Evolutionary conservation across 192 early-diverging fungal genomes (phyloP), one percentile per base, ranked within the genome.

Genomic region (Backusella westeae): DNA sequence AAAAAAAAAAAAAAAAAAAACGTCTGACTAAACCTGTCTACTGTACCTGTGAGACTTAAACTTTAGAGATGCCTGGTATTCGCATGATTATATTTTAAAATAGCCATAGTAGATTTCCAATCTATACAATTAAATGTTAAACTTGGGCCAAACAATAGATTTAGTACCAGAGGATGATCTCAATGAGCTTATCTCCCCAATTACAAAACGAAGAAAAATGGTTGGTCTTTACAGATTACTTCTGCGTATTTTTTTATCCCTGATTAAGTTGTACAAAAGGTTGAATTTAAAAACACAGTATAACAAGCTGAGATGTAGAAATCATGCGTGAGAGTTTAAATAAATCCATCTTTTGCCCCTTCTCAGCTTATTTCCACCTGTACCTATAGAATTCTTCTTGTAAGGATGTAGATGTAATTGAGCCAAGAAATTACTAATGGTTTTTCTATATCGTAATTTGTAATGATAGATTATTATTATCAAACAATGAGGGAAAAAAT

Each of bases 221-320:
- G 19, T 21, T 56, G 53, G n/a, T 21, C n/a, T 9, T 56, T n/a
- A 21, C 2, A 21, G 17, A 21, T 10, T 9, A n/a, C n/a, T n/a
- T 21, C 7, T 56, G 53, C 53, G 53, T 21, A 56, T 21, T 56
- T 56, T 32, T 56, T 56, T 39, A 39, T 21, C 53, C 53, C 21
- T 56, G 6, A 1, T 56, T 10, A 56, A 56, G 53, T 56, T 56
- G 53, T 21, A 56, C 53, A 9, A 56, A 21, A 56, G 19, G 19
- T 56, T 56, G 53, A 9, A 56, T 56, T 56, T 56, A 21, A 56
- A 44, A 56, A 56, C n/a, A 21, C 19, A 56, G 53, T 56, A 56
- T 56, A 56, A 56, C 53, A 56, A 56, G 53, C 53, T 56, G 53
- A 56, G 53, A 53, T 53, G n/a, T n/a, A 56, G 53, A 56, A 56